Base-by-base conservation (phyloP, 1,284 basidiomycete species). In the Ustilago loliicola region DNA sequence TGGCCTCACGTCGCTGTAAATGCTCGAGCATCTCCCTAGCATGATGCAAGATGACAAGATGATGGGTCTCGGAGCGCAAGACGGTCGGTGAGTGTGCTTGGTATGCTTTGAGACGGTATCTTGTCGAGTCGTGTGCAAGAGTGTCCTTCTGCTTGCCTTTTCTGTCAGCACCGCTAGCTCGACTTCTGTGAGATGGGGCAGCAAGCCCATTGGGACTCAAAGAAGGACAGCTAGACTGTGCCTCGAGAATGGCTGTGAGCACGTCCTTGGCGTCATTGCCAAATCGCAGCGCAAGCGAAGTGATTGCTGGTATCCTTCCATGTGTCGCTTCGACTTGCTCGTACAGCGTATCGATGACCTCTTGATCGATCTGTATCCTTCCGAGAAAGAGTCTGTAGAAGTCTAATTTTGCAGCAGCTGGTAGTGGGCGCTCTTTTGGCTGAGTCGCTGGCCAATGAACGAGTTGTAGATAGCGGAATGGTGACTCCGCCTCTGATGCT, bases 1-100 rank as follows among this genome's bases (percentile, higher is more conserved):
- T 79, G 21, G 77, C 77, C 38, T 81, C 66, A 38, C 70, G 64
- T 47, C 72, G n/a, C 47, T 77, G 79, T 2, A 80, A 55, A 45
- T 81, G 77, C 45, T 79, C 79, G 13, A 81, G 72, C 29, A 77
- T 64, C 57, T 81, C 77, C 29, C 71, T 40, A 3, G 77, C 72
- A 21, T 73, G 57, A 29, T 74, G 74, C 3, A 77, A 30, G 17
- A 80, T 60, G 56, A 61, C 61, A 5, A 81, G 65, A 30, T 81
- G 79, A 45, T 81, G 72, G 0, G 73, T 63, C 3, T 65, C 68
- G 6, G 77, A 80, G 23, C 79, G 58, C 17, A 68, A 48, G 10
- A 67, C 75, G 8, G 67, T 66, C 1, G 78, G 75, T 0, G 56
- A 48, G 30, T 77, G 78, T 5, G 65, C 70, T 25, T 68, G 65